These are phyloP conservation scores for Isabelozyma gotoi DNA, from an alignment of 805 yeast genomes.

Conservation along the genomic window DNA sequence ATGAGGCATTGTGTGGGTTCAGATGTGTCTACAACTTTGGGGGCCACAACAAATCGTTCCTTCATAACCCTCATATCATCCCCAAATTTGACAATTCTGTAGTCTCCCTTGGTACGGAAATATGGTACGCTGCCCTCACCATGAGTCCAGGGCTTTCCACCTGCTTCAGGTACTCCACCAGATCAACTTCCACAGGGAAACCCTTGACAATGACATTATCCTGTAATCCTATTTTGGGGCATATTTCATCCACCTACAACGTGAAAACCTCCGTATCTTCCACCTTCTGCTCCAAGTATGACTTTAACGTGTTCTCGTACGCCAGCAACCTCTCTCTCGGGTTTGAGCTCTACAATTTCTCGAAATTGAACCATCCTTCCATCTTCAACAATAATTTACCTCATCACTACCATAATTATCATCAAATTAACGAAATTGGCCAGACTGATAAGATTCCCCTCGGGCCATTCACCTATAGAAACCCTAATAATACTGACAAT, in stretches of 20 bases:
- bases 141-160: conserved; percentile 90
- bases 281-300: conserved; percentile 80
- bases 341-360: conserved; percentile 71
- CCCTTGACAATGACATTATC: conserved; percentile 88
- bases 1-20: conserved; percentile 80
- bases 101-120: conserved; percentile 76
- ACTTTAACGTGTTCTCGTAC: conserved; percentile 87
- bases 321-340: conserved; percentile 86
- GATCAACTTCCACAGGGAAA: conserved; percentile 81
- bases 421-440: not conserved
- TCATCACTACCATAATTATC: not conserved
- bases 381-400: not conserved
- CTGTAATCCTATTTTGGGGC: conserved; percentile 87
- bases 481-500: conserved; percentile 1
- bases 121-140: conserved; percentile 82
- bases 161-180: conserved; percentile 80
- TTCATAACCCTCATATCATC: conserved; percentile 37
- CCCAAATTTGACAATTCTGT: conserved; percentile 59
- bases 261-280: conserved; percentile 74
- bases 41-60: conserved; percentile 9
- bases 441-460: not conserved
- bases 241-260: conserved; percentile 82
- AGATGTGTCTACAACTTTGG: conserved; percentile 73
- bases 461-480: not conserved
- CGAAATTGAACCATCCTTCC: conserved; percentile 12